Evolutionary conservation across 108 stramenopile genomes (phyloP).

Genomic region (Cyclostephanos tholiformis): DNA sequence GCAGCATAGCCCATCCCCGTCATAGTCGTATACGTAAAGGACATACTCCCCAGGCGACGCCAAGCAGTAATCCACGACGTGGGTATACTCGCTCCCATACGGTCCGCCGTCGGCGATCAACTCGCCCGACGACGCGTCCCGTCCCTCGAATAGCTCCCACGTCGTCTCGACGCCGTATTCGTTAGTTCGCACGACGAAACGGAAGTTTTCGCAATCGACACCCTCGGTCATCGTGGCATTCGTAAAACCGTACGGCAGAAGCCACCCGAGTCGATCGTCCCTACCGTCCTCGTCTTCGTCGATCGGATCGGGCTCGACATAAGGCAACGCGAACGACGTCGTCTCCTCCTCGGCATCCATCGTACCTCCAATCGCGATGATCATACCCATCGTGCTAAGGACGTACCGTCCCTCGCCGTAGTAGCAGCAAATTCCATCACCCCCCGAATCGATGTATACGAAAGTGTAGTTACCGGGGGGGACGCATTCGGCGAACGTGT

Average conservation of each 20-base stretch:
- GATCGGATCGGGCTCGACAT: slow-evolving; percentile 27
- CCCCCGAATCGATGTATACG: slow-evolving; percentile 25
- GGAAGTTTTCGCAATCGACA: slow-evolving; percentile 39
- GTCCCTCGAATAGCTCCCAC: slow-evolving; percentile 38
- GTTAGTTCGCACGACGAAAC: slow-evolving; percentile 27
- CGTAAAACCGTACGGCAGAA: slow-evolving; percentile 39
- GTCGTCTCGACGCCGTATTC: slow-evolving; percentile 37
- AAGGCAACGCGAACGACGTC: slow-evolving; percentile 32
- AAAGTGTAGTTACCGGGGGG: slow-evolving; percentile 32
- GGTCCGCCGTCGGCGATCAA: slow-evolving; percentile 43
- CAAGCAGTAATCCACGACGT: slow-evolving; percentile 40
- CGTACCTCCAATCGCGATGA: no score
- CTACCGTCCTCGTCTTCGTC: slow-evolving; percentile 30
- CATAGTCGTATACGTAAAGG: slow-evolving; percentile 43
- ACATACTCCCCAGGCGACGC: slow-evolving; percentile 22
- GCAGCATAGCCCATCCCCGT: no score
- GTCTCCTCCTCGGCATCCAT: slow-evolving; percentile 27
- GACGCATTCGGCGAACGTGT: slow-evolving; percentile 23
- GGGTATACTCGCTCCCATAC: slow-evolving; percentile 26
- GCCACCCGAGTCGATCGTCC: slow-evolving; percentile 37
- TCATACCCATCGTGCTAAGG: no score
- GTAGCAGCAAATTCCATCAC: slow-evolving; percentile 37
- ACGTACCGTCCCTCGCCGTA: slow-evolving; percentile 39
- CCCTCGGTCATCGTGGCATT: slow-evolving; percentile 20
- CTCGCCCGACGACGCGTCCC: slow-evolving; percentile 5